These are phyloP conservation scores for Cryptococcus floricola DNA, from an alignment of 1,284 basidiomycete genomes.

Conservation along the genomic window DNA sequence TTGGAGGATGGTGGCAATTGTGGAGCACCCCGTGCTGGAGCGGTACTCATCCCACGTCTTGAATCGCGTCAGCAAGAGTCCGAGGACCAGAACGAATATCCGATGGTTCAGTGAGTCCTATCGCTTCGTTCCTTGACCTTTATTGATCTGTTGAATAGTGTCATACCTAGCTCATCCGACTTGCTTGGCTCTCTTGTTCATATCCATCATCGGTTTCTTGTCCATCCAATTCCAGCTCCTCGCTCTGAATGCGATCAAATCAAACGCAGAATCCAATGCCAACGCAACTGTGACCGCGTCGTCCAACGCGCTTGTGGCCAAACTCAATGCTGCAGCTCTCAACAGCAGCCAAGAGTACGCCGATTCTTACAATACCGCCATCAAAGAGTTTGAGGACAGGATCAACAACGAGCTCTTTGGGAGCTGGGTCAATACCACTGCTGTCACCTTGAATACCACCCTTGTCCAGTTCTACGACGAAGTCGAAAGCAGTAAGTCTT, in stretches of 20 bases:
- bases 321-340: slow-evolving; percentile 74
- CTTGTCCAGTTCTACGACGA: slow-evolving; percentile 53
- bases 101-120: slow-evolving; percentile 46
- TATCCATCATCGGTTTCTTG: slow-evolving; percentile 84
- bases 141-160: slow-evolving; percentile 42
- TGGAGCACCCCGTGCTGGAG: slow-evolving; percentile 46
- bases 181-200: slow-evolving; percentile 80
- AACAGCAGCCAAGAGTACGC: slow-evolving; percentile 76
- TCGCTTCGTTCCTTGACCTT: neutral
- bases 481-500: slow-evolving; percentile 41
- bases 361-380: slow-evolving; percentile 64
- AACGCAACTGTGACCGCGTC: slow-evolving; percentile 62
- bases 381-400: slow-evolving; percentile 63
- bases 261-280: slow-evolving; percentile 61
- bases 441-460: slow-evolving; percentile 69
- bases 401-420: slow-evolving; percentile 85
- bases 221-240: slow-evolving; percentile 80
- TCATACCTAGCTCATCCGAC: slow-evolving; percentile 87
- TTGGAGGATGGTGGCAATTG: slow-evolving; percentile 42
- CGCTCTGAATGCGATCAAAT: slow-evolving; percentile 66
- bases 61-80: slow-evolving; percentile 14
- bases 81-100: slow-evolving; percentile 35
- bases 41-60: slow-evolving; percentile 30
- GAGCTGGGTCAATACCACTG: slow-evolving; percentile 85
- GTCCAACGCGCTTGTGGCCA: slow-evolving; percentile 64